Evolutionary conservation across 2,329 filamentous ascomycete species (phyloP).

Genomic region (Dactylonectria macrodidyma): DNA sequence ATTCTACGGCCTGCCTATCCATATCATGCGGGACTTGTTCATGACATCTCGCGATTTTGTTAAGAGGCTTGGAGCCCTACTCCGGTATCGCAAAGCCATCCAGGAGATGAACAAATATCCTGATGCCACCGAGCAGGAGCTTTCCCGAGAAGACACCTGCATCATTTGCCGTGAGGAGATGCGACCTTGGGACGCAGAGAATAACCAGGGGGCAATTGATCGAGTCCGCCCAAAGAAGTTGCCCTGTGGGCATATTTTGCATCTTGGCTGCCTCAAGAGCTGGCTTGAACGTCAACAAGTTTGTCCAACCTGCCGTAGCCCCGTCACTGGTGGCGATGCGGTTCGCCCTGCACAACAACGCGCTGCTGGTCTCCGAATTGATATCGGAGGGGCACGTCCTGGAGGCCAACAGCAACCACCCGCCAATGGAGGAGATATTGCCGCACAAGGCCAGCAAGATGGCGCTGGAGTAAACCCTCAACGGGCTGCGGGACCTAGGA

Average conservation of each 20-base stretch:
- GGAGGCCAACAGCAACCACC: slow-evolving; percentile 45
- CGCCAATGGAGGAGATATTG: slow-evolving; percentile 37
- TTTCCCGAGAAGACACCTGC: slow-evolving; percentile 90
- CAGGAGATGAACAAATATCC: slow-evolving; percentile 95
- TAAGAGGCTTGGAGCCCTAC: slow-evolving; percentile 88
- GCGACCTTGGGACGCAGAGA: slow-evolving; percentile 78
- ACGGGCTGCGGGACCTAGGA: slow-evolving; percentile 63
- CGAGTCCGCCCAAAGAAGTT: slow-evolving; percentile 93
- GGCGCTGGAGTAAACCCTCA: slow-evolving; percentile 43
- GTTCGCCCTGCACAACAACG: slow-evolving; percentile 47
- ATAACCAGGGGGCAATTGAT: slow-evolving; percentile 81
- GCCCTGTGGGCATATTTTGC: slow-evolving; percentile 94
- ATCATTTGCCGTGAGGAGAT: slow-evolving; percentile 99
- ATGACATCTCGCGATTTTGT: slow-evolving; percentile 93
- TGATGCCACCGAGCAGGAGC: slow-evolving; percentile 90
- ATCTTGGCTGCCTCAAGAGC: slow-evolving; percentile 94
- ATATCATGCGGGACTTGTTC: slow-evolving; percentile 96
- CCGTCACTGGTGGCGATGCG: slow-evolving; percentile 67
- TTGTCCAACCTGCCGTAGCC: slow-evolving; percentile 92
- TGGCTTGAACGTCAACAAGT: slow-evolving; percentile 98
- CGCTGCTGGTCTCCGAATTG: slow-evolving; percentile 50
- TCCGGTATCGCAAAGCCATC: slow-evolving; percentile 92
- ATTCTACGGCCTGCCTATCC: slow-evolving; percentile 96
- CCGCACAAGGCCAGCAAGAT: slow-evolving; percentile 41
- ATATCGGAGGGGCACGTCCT: slow-evolving; percentile 46